Conservation (phyloP, 169 alveolate species). For the Eimeria zaria region DNA sequence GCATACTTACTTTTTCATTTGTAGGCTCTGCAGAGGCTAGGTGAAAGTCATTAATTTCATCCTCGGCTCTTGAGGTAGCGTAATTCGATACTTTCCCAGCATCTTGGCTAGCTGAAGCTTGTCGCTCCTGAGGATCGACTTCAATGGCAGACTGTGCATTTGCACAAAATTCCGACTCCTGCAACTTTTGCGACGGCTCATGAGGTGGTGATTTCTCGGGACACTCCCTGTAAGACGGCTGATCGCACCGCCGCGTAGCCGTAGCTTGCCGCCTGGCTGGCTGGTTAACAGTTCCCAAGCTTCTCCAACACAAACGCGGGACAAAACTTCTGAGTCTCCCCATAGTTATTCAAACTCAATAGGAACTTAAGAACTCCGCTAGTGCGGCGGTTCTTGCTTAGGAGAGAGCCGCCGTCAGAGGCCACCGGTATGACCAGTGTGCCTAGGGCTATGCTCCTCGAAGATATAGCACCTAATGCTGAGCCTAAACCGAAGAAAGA, state of each 20-base stretch:
- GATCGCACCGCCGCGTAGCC: not conserved
- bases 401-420: not conserved
- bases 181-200: not conserved
- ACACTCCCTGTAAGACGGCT: not conserved
- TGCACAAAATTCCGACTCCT: not conserved
- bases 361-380: not conserved
- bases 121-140: not conserved
- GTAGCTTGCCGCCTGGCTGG: conserved; percentile 37
- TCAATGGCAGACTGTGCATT: not conserved
- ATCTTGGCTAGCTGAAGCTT: not conserved
- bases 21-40: not conserved
- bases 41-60: not conserved
- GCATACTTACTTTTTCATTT: not conserved
- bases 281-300: conserved; percentile 14
- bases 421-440: not conserved
- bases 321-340: not conserved
- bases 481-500: not conserved
- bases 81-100: not conserved
- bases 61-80: not conserved
- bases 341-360: not conserved
- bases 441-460: not conserved
- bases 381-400: not conserved
- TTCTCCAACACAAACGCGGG: conserved; percentile 49
- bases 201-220: not conserved
- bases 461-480: not conserved